Base-by-base conservation (phyloP, 2,329 filamentous ascomycete genomes). In the Neonectria hederae region DNA sequence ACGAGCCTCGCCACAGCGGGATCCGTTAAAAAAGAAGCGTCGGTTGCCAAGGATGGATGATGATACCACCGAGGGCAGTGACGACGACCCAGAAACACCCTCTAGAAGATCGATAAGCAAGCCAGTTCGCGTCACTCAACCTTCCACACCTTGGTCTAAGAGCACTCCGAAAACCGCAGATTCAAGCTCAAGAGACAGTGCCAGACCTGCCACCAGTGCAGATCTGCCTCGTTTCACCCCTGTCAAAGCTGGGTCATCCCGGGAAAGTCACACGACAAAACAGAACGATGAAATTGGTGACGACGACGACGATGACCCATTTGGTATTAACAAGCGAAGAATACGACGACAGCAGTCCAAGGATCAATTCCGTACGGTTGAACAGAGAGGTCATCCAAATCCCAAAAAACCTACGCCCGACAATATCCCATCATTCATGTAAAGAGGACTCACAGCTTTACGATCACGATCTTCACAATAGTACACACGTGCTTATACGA, bases 351-450 rank as follows among this genome's bases (percentile, higher is more conserved):
- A 75, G 51, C 73, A 75, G 55, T 76, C 77, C 5, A 72, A 72
- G 26, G 75, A 76, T 9, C 68, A 77, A 40, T 55, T 73, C 4
- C 72, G 69, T 53, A 75, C 61, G 21, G 32, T 59, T 1, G 63
- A 65, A 58, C 66, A 68, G 4, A 64, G 42, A 28, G 46, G 62
- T 22, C 43, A 66, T 2, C 13, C 63, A 11, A 74, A 62, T 7
- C 14, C 63, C 11, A 73, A 62, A 7, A 73, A 69, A 17, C 52
- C 65, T 8, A 62, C 69, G 6, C 68, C 70, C n/a, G 74, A 78
- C 45, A 72, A 72, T n/a, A 80, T 81, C 63, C 79, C 79, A 5
- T 76, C 76, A 5, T 80, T 80, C 63, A 67, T 79, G 64, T 80
- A 66, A 77, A 38, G 17, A 35, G 24, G 42, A 13, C 32, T 32